Percentiles rank a stretch among this genome's conserved stretches.
Evolutionary conservation across 768 basidiomycete genomes (phyloP).

Genomic region (Calocera cornea): DNA sequence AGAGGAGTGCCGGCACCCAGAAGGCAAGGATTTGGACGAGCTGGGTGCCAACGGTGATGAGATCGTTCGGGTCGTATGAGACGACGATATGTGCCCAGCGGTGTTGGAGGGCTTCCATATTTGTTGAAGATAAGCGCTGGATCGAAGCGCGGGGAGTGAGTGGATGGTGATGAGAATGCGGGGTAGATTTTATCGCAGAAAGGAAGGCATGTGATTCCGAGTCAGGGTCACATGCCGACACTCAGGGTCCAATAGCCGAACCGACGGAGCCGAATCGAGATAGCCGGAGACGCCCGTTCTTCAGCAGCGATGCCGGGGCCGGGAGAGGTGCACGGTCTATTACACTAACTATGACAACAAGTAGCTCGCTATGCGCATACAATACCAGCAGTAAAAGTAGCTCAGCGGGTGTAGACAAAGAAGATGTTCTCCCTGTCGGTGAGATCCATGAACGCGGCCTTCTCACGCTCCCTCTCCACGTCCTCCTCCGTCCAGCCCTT

Average conservation of each 20-base stretch:
- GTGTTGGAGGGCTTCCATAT: neutral
- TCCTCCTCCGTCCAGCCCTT: constrained; percentile 48
- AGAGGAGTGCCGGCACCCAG: constrained; percentile 19
- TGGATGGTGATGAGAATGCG: neutral
- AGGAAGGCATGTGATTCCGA: neutral
- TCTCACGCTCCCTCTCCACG: constrained; percentile 44
- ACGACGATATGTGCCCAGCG: neutral
- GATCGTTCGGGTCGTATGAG: neutral
- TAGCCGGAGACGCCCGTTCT: too few relatives aligned
- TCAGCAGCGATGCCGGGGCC: too few relatives aligned
- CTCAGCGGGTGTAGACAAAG: constrained; percentile 27
- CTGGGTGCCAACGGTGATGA: constrained; percentile 14
- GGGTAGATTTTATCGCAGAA: neutral
- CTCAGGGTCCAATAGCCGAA: too few relatives aligned
- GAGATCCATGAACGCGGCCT: constrained; percentile 47
- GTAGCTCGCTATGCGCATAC: too few relatives aligned
- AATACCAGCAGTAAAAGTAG: too few relatives aligned
- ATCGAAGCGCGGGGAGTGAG: neutral
- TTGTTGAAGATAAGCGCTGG: neutral
- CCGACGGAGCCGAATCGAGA: too few relatives aligned
- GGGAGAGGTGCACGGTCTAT: neutral
- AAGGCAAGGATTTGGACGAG: constrained; percentile 20
- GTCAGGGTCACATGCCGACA: too few relatives aligned
- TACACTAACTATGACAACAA: too few relatives aligned
- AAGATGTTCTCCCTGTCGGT: constrained; percentile 38